Evolutionary conservation across 2,329 filamentous ascomycete genomes (phyloP).

Genomic region (Claviceps lovelessii): DNA sequence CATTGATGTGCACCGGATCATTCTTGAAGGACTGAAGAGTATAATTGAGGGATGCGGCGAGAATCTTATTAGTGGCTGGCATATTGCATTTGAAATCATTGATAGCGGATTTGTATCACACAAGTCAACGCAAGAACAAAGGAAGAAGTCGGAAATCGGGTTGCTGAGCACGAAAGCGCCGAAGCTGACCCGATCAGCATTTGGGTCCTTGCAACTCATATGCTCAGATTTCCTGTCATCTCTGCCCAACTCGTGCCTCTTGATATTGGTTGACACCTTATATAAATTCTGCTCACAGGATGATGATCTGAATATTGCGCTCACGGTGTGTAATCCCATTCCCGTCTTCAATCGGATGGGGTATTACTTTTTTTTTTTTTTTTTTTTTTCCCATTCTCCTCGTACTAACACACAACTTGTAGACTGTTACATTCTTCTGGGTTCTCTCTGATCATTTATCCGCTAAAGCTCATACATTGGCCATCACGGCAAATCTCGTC

Average conservation of each 20-base stretch:
- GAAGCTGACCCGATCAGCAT: slow-evolving; percentile 70
- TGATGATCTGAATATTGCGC: slow-evolving; percentile 85
- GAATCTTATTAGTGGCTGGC: slow-evolving; percentile 69
- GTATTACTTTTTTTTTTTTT: too few species aligned
- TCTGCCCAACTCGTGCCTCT: slow-evolving; percentile 55
- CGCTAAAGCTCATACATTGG: slow-evolving; percentile 40
- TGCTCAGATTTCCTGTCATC: slow-evolving; percentile 85
- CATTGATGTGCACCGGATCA: slow-evolving; percentile 64
- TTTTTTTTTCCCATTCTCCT: too few species aligned
- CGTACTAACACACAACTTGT: neutral
- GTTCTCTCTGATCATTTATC: slow-evolving; percentile 81
- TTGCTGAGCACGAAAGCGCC: slow-evolving; percentile 45
- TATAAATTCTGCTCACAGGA: slow-evolving; percentile 80
- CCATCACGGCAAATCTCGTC: slow-evolving; percentile 43
- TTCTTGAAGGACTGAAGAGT: slow-evolving; percentile 65
- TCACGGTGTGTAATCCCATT: slow-evolving; percentile 48
- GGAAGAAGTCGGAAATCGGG: slow-evolving; percentile 15
- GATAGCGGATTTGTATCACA: slow-evolving; percentile 57
- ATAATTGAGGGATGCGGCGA: slow-evolving; percentile 85
- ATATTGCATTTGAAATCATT: slow-evolving; percentile 71
- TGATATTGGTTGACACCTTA: slow-evolving; percentile 70
- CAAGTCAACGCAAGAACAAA: slow-evolving; percentile 18
- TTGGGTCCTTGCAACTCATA: slow-evolving; percentile 78
- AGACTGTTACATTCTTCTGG: slow-evolving; percentile 93
- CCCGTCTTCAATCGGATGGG: too few species aligned